These are phyloP conservation scores for Syzygium oleosum DNA, from an alignment of 345 rosid genomes.

Conservation along the genomic window DNA sequence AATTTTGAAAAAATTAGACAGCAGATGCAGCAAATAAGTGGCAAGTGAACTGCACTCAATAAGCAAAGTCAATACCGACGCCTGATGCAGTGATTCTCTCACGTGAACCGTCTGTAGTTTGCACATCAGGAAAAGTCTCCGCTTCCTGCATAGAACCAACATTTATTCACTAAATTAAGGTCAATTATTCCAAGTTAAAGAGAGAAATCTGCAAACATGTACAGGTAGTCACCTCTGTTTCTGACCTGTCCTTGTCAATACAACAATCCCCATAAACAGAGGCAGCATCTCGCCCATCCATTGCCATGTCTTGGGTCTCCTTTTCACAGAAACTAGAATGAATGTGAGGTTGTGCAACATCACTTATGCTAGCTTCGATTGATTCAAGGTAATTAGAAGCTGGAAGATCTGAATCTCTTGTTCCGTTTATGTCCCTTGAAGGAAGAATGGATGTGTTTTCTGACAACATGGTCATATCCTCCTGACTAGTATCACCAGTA, in stretches of 20 bases:
- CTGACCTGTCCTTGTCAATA: constrained; percentile 3
- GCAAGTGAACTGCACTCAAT: too few species aligned
- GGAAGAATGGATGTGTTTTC: neutral
- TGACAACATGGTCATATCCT: neutral
- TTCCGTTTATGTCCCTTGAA: neutral
- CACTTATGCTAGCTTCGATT: neutral
- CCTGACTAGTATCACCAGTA: neutral
- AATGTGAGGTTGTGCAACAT: neutral
- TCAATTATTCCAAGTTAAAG: neutral
- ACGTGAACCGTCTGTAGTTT: constrained; percentile 22
- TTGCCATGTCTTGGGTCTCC: constrained; percentile 1
- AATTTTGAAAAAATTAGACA: neutral
- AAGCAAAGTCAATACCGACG: constrained; percentile 13
- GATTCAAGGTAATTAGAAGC: neutral
- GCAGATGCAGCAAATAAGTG: neutral
- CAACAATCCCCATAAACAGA: constrained; percentile 4
- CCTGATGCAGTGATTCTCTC: constrained; percentile 16
- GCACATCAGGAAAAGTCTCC: constrained; percentile 19
- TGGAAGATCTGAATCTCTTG: constrained; percentile 6
- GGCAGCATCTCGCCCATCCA: neutral
- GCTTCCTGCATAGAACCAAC: constrained; percentile 22
- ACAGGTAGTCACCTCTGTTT: constrained; percentile 20
- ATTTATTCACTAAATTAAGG: neutral
- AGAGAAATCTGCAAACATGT: neutral
- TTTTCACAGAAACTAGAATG: neutral